Base-by-base conservation (phyloP, 345 rosid genomes). In the Eucalyptus tenuipes region DNA sequence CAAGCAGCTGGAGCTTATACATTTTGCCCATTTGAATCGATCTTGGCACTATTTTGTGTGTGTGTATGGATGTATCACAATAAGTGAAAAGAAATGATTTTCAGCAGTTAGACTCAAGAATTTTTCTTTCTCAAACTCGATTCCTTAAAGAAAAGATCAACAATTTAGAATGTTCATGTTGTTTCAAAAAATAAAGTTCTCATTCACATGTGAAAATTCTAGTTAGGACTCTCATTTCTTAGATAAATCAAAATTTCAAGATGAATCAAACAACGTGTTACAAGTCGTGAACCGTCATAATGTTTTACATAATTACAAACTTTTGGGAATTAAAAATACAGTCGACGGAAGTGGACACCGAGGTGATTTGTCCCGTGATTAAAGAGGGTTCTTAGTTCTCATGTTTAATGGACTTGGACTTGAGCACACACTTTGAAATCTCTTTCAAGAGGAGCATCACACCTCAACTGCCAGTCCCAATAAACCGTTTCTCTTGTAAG, bases 321-420 rank as follows among this genome's bases (percentile, higher is more conserved):
- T 0, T 71, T 18, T 7, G 25, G 13, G 81, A 71, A 71, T 18
- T 37, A 37, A 7, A 71, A 71, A 18, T 71, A 42, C 13, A 37
- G 9, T 5, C 4, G 25, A 33, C 7, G 7, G 14, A 71, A 40
- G 45, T 37, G 45, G 37, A 18, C 5, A 71, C 4, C 13, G 4
- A 6, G 7, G 1, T 9, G 45, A 25, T 18, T 20, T 10, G 2
- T 18, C 13, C 0, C 0, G 13, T 18, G 44, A 68, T 33, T 20
- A 1, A 42, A 33, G 14, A 37, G 81, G 0, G 13, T 10, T 5
- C 25, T 37, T 10, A 1, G 55, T 71, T 37, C 14, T 71, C 7
- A 3, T 71, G 24, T 9, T 37, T 18, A 10, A 71, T 71, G 25
- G 8, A 17, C 7, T 71, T 71, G 81, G 24, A 71, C 81, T 71